These are phyloP conservation scores for Purshia tridentata DNA, from an alignment of 306 rosid species.

Conservation along the genomic window DNA sequence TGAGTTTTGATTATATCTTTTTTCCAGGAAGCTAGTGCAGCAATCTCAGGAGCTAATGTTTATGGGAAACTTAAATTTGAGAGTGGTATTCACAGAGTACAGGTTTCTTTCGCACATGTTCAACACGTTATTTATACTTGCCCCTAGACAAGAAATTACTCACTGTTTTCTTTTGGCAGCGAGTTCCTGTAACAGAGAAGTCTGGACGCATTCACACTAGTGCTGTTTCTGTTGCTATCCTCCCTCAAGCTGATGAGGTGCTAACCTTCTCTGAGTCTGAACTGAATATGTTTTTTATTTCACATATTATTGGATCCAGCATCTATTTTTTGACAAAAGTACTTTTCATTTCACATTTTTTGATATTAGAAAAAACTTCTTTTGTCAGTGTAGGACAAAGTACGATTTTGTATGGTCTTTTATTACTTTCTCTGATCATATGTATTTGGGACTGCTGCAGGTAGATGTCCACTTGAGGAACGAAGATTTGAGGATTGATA, in stretches of 20 bases:
- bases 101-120: constrained; percentile 51
- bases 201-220: constrained; percentile 91
- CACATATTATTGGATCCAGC: not conserved
- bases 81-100: constrained; percentile 94
- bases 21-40: constrained; percentile 82
- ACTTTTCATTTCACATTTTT: not conserved
- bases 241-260: constrained; percentile 95
- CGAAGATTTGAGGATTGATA: constrained; percentile 80
- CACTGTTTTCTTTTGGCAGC: constrained; percentile 44
- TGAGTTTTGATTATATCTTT: not conserved
- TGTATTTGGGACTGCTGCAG: constrained; percentile 39
- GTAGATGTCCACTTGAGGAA: constrained; percentile 88
- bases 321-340: not conserved
- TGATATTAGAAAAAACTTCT: not conserved
- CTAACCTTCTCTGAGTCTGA: constrained; percentile 6
- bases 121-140: constrained; percentile 13
- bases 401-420: not conserved
- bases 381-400: not conserved
- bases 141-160: constrained; percentile 15
- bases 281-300: not conserved
- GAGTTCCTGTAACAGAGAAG: constrained; percentile 93
- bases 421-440: constrained; percentile 7
- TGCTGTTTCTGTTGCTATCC: constrained; percentile 95
- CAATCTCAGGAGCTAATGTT: constrained; percentile 73
- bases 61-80: constrained; percentile 93